These are phyloP conservation scores for Saraca asoca DNA, from an alignment of 331 rosid species.

Conservation along the genomic window DNA sequence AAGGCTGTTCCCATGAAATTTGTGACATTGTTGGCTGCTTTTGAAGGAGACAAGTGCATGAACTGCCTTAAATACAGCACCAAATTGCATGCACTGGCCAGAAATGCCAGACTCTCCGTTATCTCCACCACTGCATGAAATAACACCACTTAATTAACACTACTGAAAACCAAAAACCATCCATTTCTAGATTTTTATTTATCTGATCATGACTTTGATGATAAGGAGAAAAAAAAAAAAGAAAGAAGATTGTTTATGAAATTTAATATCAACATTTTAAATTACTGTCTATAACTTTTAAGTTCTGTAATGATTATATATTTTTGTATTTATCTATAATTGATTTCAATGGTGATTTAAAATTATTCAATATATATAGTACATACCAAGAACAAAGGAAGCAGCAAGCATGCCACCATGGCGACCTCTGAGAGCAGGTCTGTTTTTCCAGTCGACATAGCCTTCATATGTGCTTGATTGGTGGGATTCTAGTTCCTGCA, in stretches of 20 bases:
- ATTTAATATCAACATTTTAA: too few species aligned
- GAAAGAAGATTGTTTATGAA: too few species aligned
- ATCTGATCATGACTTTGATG: too few species aligned
- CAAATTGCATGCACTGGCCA: slow-evolving; percentile 96
- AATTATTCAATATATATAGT: too few species aligned
- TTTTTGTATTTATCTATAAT: too few species aligned
- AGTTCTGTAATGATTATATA: too few species aligned
- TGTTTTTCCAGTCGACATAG: slow-evolving; percentile 82
- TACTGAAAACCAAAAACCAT: too few species aligned
- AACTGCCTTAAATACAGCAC: slow-evolving; percentile 58
- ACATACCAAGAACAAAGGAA: slow-evolving; percentile 70
- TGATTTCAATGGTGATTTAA: too few species aligned
- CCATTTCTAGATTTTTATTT: too few species aligned
- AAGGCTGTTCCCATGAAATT: slow-evolving; percentile 96
- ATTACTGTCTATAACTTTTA: too few species aligned
- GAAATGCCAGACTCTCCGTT: slow-evolving; percentile 82
- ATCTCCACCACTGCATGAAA: slow-evolving; percentile 67
- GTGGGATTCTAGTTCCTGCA: slow-evolving; percentile 51
- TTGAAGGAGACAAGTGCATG: slow-evolving; percentile 87
- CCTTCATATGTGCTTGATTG: slow-evolving; percentile 69
- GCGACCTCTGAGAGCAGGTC: slow-evolving; percentile 61
- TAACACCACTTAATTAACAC: too few species aligned
- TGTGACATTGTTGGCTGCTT: slow-evolving; percentile 88
- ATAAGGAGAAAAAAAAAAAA: too few species aligned
- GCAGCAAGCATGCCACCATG: slow-evolving; percentile 97